phyloP scores from a whole-genome alignment of 1,284 basidiomycete species.

The Papiliotrema terrestris region DNA sequence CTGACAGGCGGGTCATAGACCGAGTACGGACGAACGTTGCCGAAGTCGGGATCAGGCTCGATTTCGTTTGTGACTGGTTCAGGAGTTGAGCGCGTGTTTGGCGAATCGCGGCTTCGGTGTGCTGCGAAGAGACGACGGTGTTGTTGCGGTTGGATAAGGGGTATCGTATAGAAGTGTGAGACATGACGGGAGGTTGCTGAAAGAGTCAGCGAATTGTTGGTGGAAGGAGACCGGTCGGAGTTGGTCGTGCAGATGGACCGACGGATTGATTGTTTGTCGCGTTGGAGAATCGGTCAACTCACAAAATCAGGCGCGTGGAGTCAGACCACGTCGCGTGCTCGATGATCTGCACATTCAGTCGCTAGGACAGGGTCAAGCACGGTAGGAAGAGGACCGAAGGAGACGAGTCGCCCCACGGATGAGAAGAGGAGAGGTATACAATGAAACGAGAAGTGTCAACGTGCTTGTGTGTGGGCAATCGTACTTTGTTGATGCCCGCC shows the following conservation, averaged over 20 bases:
- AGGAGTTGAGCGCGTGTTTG: not conserved
- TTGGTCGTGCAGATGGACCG: not conserved
- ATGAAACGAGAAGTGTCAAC: not conserved
- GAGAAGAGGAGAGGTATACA: too few species aligned
- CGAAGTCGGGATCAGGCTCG: too few species aligned
- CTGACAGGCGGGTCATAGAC: constrained; percentile 6
- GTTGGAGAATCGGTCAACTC: not conserved
- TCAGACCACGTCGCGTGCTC: not conserved
- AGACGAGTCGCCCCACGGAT: too few species aligned
- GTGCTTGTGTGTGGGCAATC: not conserved
- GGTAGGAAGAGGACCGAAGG: not conserved
- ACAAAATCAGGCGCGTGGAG: constrained; percentile 17
- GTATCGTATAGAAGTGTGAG: too few species aligned
- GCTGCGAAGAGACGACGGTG: not conserved
- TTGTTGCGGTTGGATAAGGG: not conserved
- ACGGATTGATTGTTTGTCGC: not conserved
- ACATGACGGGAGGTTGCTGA: too few species aligned
- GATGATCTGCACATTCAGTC: too few species aligned
- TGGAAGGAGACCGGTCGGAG: not conserved
- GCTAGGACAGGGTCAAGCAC: not conserved
- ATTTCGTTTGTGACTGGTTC: not conserved
- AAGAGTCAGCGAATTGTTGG: too few species aligned
- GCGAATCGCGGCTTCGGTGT: not conserved
- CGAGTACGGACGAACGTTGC: not conserved
- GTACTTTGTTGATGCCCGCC: too few species aligned